Evolutionary conservation across 2,329 filamentous ascomycete genomes (phyloP).

Genomic region (Geosmithia morbida): DNA sequence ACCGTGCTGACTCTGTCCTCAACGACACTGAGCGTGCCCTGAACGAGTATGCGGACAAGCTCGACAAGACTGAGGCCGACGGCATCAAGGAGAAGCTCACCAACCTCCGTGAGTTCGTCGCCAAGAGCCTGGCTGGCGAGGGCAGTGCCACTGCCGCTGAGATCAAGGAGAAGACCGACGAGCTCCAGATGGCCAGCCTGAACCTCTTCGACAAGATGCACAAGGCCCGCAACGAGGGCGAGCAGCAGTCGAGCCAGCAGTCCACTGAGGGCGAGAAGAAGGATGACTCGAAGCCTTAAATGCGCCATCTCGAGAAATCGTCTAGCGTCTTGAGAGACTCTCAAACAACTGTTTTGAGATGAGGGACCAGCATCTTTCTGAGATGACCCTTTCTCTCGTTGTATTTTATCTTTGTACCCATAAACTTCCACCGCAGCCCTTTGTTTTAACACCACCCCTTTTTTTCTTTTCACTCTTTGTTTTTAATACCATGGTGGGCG

Average conservation of each 20-base stretch:
- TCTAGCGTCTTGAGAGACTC: neutral
- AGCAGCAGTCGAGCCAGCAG: constrained; percentile 22
- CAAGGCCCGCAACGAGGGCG: constrained; percentile 67
- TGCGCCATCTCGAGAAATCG: constrained; percentile 3
- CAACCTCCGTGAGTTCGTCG: constrained; percentile 73
- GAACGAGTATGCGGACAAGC: constrained; percentile 88
- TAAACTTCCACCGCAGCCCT: constrained; percentile 23
- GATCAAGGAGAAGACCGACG: constrained; percentile 97
- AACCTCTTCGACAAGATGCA: constrained; percentile 99
- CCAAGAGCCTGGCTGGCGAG: constrained; percentile 91
- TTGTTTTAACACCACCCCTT: constrained; percentile 15
- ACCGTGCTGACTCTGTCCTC: constrained; percentile 89
- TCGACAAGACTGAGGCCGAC: constrained; percentile 93
- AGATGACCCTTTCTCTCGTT: constrained; percentile 6
- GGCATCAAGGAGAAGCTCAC: constrained; percentile 89
- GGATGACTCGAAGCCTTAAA: constrained; percentile 55
- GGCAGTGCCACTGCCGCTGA: constrained; percentile 72
- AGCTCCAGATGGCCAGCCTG: constrained; percentile 89
- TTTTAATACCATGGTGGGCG: constrained; percentile 30
- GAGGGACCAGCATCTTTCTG: neutral
- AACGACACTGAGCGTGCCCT: constrained; percentile 98
- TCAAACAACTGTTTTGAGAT: neutral
- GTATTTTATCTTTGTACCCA: constrained; percentile 37
- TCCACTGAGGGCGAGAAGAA: constrained; percentile 46
- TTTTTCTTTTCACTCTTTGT: constrained; percentile 33